Conservation (phyloP, 1,284 basidiomycete genomes). For the Cryptococcus hybrid region DNA sequence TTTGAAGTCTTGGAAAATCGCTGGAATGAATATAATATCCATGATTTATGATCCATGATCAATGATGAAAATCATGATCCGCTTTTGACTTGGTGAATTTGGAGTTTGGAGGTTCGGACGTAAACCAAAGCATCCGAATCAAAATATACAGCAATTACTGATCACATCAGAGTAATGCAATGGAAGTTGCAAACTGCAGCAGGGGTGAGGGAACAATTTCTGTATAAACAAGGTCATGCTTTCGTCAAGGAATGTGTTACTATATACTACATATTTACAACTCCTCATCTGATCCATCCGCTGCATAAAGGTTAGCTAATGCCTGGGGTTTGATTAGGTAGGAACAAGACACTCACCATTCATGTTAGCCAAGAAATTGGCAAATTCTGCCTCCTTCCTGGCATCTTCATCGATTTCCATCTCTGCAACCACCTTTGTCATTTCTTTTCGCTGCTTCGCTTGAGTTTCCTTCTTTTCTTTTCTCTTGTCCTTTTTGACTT, state of each 20-base stretch:
- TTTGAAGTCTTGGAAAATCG: no score
- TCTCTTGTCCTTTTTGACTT: constrained; percentile 2
- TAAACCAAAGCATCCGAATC: no score
- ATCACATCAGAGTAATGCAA: no score
- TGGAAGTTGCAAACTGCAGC: no score
- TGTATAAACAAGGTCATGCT: no score
- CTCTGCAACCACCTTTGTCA: constrained; percentile 14
- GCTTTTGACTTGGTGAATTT: constrained; percentile 15
- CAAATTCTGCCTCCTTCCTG: constrained; percentile 48
- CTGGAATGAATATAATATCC: no score
- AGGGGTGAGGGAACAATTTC: no score
- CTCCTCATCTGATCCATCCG: constrained; percentile 29
- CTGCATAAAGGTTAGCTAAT: constrained; percentile 5
- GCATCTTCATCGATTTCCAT: constrained; percentile 29
- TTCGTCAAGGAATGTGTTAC: no score
- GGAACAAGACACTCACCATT: constrained; percentile 30
- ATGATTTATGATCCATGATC: not conserved
- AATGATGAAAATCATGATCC: not conserved
- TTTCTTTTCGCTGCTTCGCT: constrained; percentile 22
- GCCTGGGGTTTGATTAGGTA: not conserved
- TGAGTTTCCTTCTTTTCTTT: constrained; percentile 16
- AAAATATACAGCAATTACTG: no score
- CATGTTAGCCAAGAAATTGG: constrained; percentile 45
- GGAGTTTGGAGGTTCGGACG: no score
- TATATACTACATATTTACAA: constrained; percentile 8